Evolutionary conservation across 805 yeast genomes (phyloP).

Genomic region (Starmerella floris): DNA sequence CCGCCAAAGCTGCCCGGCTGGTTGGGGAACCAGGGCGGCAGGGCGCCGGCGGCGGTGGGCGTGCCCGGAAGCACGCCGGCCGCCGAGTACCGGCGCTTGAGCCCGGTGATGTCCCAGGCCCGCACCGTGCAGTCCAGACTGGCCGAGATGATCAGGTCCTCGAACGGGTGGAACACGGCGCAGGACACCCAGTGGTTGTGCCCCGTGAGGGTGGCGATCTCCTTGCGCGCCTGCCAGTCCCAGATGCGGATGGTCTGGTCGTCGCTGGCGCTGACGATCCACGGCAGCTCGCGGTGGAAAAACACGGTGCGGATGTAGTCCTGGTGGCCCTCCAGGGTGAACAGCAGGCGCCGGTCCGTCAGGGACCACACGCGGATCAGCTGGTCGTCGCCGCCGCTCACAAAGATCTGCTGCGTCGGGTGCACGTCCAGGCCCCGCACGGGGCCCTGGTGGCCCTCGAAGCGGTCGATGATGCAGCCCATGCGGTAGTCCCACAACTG

Average conservation of each 20-base stretch:
- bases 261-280: constrained; percentile 92
- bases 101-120: constrained; percentile 95
- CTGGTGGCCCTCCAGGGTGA: constrained; percentile 83
- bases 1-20: neutral
- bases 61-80: constrained; percentile 28
- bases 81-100: constrained; percentile 90
- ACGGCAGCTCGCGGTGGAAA: constrained; percentile 91
- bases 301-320: constrained; percentile 90
- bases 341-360: constrained; percentile 68
- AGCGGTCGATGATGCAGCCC: constrained; percentile 94
- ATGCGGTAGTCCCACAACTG: constrained; percentile 98
- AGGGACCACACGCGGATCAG: constrained; percentile 92
- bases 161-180: constrained; percentile 93
- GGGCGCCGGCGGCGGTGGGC: constrained; percentile 1
- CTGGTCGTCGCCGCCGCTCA: constrained; percentile 95
- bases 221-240: constrained; percentile 99
- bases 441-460: constrained; percentile 97
- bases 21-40: neutral
- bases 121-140: constrained; percentile 97
- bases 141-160: constrained; percentile 88
- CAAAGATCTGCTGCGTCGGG: constrained; percentile 95
- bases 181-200: constrained; percentile 98
- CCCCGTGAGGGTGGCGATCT: constrained; percentile 92
- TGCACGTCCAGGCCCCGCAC: constrained; percentile 92
- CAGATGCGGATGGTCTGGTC: constrained; percentile 98